Evolutionary conservation across 2,329 filamentous ascomycete genomes (phyloP).

Genomic region (Celoporthe dispersa): DNA sequence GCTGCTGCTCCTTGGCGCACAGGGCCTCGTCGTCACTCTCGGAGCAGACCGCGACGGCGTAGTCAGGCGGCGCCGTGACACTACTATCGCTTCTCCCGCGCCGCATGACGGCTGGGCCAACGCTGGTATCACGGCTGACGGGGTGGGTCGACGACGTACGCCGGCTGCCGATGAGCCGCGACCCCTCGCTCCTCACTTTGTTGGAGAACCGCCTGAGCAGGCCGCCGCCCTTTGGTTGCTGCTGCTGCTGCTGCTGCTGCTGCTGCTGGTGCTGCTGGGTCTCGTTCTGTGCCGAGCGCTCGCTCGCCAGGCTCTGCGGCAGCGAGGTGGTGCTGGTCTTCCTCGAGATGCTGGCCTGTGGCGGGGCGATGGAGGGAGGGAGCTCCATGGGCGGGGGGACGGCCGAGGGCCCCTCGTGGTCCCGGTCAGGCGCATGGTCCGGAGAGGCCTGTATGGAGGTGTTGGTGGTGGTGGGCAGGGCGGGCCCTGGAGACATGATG

Average conservation of each 20-base stretch:
- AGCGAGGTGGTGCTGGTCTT: conserved; percentile 67
- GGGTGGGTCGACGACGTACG: conserved; percentile 78
- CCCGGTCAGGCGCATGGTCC: conserved; percentile 61
- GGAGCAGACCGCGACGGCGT: conserved; percentile 53
- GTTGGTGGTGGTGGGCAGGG: conserved; percentile 59
- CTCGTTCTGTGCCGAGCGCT: conserved; percentile 61
- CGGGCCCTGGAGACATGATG: conserved; percentile 58
- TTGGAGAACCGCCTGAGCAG: conserved; percentile 87
- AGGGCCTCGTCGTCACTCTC: conserved; percentile 58
- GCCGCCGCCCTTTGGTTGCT: conserved; percentile 47
- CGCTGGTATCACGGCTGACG: conserved; percentile 81
- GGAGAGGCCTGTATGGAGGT: conserved; percentile 70
- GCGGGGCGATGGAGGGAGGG: conserved; percentile 66
- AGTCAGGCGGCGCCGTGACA: conserved; percentile 64
- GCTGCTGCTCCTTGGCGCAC: conserved; percentile 52
- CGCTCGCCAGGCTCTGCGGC: conserved; percentile 60
- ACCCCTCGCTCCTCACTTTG: conserved; percentile 68
- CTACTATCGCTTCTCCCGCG: conserved; percentile 84
- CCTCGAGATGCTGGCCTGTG: conserved; percentile 42
- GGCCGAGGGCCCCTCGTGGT: conserved; percentile 33
- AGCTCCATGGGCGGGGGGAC: conserved; percentile 44
- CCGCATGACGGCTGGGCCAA: conserved; percentile 85
- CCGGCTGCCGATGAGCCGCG: conserved; percentile 48
- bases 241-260: conserved; percentile 24
- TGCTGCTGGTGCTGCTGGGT: conserved; percentile 43